phyloP scores from a whole-genome alignment of 257 asterid genomes.

The Solanum raphanifolium region DNA sequence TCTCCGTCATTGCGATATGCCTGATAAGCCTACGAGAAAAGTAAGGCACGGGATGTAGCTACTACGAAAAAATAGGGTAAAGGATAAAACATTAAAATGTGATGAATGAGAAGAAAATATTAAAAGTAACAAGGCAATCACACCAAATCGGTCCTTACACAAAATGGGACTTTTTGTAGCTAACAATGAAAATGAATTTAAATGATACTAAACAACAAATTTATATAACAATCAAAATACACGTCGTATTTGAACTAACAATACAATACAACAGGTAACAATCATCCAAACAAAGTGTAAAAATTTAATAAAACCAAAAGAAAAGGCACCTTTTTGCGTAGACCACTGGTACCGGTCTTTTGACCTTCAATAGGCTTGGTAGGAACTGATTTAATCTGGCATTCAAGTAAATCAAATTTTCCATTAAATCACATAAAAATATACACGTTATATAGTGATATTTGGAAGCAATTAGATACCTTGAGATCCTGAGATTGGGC shows the following conservation, averaged over 20 bases:
- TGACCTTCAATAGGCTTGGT: slow-evolving; percentile 88
- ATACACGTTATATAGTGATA: not conserved
- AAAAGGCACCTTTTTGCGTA: slow-evolving; percentile 64
- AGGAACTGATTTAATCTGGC: slow-evolving; percentile 54
- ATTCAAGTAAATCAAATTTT: not conserved
- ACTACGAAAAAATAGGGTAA: not conserved
- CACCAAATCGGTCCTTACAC: not conserved
- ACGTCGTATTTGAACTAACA: not conserved
- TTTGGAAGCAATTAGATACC: slow-evolving; percentile 14
- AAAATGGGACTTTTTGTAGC: not conserved
- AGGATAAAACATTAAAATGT: not conserved
- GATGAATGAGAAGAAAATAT: not conserved
- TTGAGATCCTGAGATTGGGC: slow-evolving; percentile 49
- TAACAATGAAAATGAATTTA: not conserved
- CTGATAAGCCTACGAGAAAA: not conserved
- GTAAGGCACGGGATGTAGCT: not conserved
- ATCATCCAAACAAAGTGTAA: not conserved
- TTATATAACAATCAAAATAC: not conserved
- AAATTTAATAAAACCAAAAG: not conserved
- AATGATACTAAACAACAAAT: not conserved
- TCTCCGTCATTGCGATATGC: not conserved
- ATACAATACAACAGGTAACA: not conserved
- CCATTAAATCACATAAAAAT: not conserved
- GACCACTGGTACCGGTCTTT: slow-evolving; percentile 97
- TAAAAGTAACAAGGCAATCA: not conserved